phyloP scores from a whole-genome alignment of 179 eudicot species.

The Beta corolliflora region DNA sequence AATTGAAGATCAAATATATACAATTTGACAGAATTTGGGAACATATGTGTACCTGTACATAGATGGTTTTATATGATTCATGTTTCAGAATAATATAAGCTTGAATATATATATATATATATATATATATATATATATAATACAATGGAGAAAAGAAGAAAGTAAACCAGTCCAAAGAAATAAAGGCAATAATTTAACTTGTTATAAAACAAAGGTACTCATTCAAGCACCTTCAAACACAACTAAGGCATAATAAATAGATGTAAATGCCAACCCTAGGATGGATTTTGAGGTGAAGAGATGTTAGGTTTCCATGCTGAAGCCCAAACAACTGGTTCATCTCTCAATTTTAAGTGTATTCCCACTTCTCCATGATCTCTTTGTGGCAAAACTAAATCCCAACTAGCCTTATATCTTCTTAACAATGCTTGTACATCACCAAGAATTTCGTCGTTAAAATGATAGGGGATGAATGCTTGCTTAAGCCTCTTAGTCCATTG shows the following conservation, averaged over 20 bases:
- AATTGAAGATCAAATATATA: background rate
- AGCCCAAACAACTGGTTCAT: conserved; percentile 32
- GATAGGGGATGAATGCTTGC: conserved; percentile 23
- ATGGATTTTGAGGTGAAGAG: background rate
- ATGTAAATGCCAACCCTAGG: conserved; percentile 7
- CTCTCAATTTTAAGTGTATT: conserved; percentile 33
- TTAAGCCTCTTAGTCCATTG: conserved; percentile 33
- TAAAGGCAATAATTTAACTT: background rate
- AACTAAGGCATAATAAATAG: background rate
- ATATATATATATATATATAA: no score
- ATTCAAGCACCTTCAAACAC: conserved; percentile 25
- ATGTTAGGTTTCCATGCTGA: conserved; percentile 34
- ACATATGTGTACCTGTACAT: background rate
- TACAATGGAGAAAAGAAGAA: background rate
- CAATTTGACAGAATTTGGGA: conserved; percentile 9
- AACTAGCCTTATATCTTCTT: conserved; percentile 27
- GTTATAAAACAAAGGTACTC: conserved; percentile 10
- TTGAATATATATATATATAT: background rate
- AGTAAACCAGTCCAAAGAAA: conserved; percentile 4
- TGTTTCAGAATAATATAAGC: background rate
- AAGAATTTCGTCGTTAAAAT: conserved; percentile 30
- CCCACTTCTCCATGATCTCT: conserved; percentile 19
- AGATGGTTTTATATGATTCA: background rate
- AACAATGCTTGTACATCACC: conserved; percentile 39
- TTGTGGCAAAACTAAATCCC: conserved; percentile 27